Evolutionary conservation across 1,284 basidiomycete genomes (phyloP), one percentile per base, ranked within the genome.

Genomic region (Schizophyllum amplum): DNA sequence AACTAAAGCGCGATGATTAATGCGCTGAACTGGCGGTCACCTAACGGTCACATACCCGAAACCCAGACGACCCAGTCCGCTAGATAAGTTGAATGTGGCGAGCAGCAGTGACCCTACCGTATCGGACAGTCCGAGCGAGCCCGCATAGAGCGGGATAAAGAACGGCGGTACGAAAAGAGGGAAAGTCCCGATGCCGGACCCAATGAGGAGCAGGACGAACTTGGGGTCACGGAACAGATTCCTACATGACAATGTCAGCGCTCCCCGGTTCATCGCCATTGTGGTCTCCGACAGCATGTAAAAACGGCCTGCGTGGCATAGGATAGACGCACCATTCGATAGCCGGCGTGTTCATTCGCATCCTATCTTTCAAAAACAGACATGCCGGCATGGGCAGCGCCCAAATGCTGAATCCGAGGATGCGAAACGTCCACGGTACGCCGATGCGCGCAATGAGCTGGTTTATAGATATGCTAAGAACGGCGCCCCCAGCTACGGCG

Each of bases 121-220:
- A 7, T 59, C 46, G 5, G 71, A 66, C 24, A 69, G 62, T 22
- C 61, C 59, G 47, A 72, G 61, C 2, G 71, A 69, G 0, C 60
- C 59, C 27, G 70, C 69, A 56, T 73, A 72, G 9, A 65, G 62
- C 2, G 68, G 71, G 23, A 72, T 68, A 59, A 72, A 72, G 62
- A 71, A 72, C 11, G 71, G 67, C 1, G 72, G 67, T 17, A 72
- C 68, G 51, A 73, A 68, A 23, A 70, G 59, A 17, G 69, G 72
- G 55, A 72, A 72, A 2, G 69, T 72, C 47, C 65, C 68, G 48
- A 72, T 57, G 13, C 63, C 67, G 26, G 65, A 68, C 3, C 67
- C 71, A 20, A 71, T 23, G 58, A 69, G 71, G 7, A 72, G 62
- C 3, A 66, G 55, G 24, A 70, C 57, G 50, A 72, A 72, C 52